Base-by-base conservation (phyloP, 768 basidiomycete genomes). In the Boletales sp. region DNA sequence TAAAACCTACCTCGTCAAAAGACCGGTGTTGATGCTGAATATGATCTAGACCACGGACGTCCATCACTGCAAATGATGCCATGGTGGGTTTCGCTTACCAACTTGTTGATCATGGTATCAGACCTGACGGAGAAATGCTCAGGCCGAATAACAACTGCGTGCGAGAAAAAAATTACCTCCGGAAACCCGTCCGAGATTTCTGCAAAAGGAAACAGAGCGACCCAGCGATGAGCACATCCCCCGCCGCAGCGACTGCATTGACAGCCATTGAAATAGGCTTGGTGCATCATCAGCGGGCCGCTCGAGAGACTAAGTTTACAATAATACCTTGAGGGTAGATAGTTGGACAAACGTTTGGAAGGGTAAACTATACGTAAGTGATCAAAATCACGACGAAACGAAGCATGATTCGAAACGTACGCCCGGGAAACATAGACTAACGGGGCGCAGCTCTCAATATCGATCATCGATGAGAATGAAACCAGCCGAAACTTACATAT, bases 91-190 rank as follows among this genome's bases (percentile, higher is more conserved):
- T 10, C 31, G 41, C 64, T 52, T 46, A 64, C 64, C 46, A 82
- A 51, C 46, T 69, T 74, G 50, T 74, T 83, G 53, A 83, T 78
- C 68, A 82, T 76, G 0, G 66, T 76, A 55, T 82, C 81, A n/a
- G 78, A 79, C 42, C 64, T 65, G 33, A 48, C 3, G 25, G 40
- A 17, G 30, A 15, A 28, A 10, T 17, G 14, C 41, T 51, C 46
- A 54, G 43, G 33, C 31, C 13, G 7, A 6, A n/a, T 1, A 12
- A 6, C 2, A 32, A 3, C n/a, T 8, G 2, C 8, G 8, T 44
- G 18, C 2, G 14, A n/a, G 25, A 11, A 33, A 35, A 18, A 33
- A 46, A 2, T 38, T 18, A 64, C 79, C 69, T 77, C 46, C 73
- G 72, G 65, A 81, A 80, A 5, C 80, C 79, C 10, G 81, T 81